Conservation (phyloP, 2,329 filamentous ascomycete genomes). For the Colletotrichum higginsianum region DNA sequence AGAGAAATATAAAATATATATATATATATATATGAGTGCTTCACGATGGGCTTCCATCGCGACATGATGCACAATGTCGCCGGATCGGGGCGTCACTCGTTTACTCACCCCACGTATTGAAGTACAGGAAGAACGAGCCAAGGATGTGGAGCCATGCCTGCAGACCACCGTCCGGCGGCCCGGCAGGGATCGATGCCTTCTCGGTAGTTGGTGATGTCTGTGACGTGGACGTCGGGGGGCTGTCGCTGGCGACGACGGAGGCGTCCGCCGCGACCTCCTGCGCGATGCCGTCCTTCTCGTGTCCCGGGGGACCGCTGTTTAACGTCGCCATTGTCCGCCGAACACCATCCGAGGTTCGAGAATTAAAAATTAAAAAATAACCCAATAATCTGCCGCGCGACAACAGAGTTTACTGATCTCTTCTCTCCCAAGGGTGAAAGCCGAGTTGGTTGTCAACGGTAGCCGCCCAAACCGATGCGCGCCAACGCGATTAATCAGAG, state of each 20-base stretch:
- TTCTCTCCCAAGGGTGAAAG: background rate
- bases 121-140: constrained; percentile 63
- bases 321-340: constrained; percentile 23
- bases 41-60: constrained; percentile 11
- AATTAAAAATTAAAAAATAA: too few relatives aligned
- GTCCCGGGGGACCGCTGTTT: constrained; percentile 8
- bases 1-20: too few relatives aligned
- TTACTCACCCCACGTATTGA: constrained; percentile 55
- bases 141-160: constrained; percentile 65
- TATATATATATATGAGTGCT: too few relatives aligned
- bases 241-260: constrained; percentile 1
- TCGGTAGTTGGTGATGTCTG: constrained; percentile 28
- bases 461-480: constrained; percentile 11
- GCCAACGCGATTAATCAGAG: background rate
- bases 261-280: constrained; percentile 4
- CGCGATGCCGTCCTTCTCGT: constrained; percentile 3
- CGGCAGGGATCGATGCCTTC: constrained; percentile 22
- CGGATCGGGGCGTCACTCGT: too few relatives aligned
- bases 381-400: background rate
- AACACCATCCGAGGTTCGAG: background rate
- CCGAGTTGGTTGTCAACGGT: background rate
- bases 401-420: background rate
- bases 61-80: background rate
- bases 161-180: constrained; percentile 46
- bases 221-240: constrained; percentile 22